Evolutionary conservation across 352 stramenopile species (phyloP), one percentile per base, ranked within the genome.

Genomic region (Pythium pectinolyticum): DNA sequence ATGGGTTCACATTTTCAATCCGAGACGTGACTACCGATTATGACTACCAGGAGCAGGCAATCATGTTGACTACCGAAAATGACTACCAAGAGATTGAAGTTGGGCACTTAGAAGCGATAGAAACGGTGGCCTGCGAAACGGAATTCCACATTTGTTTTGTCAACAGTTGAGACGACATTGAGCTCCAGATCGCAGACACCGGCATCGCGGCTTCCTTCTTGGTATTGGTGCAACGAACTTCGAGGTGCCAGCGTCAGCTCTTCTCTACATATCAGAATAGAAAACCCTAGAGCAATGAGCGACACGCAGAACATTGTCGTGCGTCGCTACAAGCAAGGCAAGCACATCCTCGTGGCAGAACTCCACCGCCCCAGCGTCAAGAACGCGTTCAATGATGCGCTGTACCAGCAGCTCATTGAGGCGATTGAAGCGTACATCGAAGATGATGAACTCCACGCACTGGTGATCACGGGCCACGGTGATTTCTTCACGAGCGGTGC

Each of bases 401-500:
- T 97, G 64, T 98, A 97, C 75, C 30, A 84, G 56, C 82, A 97
- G 64, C 67, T 97, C 31, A 88, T 86, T 28, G 67, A 80, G 34
- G 74, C 86, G 31, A 73, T 98, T 46, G 57, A 86, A 20, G 69
- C 78, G 57, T 87, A 82, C 51, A 80, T 85, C 41, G 70, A 61
- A 5, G 78, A 97, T 71, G 61, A 73, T 9, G 66, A 70, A 15
- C 77, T 98, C 15, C 72, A 92, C 20, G 88, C 78, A 30, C 75
- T 98, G 35, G 78, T 98, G 49, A 75, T 98, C 63, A 97, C 94
- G 20, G 92, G 92, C 47, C 70, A 84, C 34, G 94, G 92, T 25
- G 78, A 95, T 50, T 98, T 96, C 70, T 98, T 98, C 65, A 94
- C 88, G 25, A 95, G 85, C 58, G 92, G 91, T 45, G 88, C 88